phyloP scores from a whole-genome alignment of 2,329 filamentous ascomycete species.

The Daldinia eschscholtzii region DNA sequence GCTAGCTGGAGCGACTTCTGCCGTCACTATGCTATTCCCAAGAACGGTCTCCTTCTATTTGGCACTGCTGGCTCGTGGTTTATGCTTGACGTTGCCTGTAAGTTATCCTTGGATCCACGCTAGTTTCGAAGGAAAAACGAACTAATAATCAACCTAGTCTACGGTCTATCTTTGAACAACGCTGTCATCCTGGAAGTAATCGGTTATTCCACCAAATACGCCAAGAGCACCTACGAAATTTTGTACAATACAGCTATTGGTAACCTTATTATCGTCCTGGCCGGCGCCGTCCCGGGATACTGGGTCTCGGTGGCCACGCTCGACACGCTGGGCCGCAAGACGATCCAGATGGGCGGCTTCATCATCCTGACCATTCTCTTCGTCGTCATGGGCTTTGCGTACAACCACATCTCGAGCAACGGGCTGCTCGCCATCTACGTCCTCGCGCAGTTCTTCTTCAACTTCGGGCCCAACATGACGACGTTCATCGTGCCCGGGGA shows the following conservation, averaged over 20 bases:
- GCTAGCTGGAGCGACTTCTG: conserved; percentile 79
- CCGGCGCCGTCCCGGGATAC: conserved; percentile 84
- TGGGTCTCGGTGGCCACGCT: conserved; percentile 82
- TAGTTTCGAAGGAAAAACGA: background rate
- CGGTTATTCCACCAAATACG: conserved; percentile 71
- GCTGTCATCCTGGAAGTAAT: conserved; percentile 77
- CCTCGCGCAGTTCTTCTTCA: conserved; percentile 70
- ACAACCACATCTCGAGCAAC: conserved; percentile 64
- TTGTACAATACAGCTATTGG: conserved; percentile 82
- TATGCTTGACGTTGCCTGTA: conserved; percentile 65
- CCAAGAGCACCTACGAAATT: conserved; percentile 72
- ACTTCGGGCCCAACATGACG: conserved; percentile 69
- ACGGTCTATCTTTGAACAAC: conserved; percentile 81
- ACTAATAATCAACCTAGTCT: conserved; percentile 55
- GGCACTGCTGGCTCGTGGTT: conserved; percentile 91
- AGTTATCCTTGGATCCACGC: conserved; percentile 46
- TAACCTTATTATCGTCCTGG: conserved; percentile 82
- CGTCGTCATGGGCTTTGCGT: conserved; percentile 73
- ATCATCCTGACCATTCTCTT: conserved; percentile 68
- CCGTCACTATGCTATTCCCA: conserved; percentile 76
- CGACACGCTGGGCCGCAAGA: conserved; percentile 81
- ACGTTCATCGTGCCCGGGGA: conserved; percentile 70
- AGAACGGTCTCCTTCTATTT: conserved; percentile 77
- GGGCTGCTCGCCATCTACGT: conserved; percentile 69
- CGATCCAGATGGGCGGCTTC: conserved; percentile 78